A percentile compares a stretch with the other conserved stretches of the same genome.
phyloP scores from a whole-genome alignment of 2,329 filamentous ascomycete species.

The Colletotrichum caudatum region DNA sequence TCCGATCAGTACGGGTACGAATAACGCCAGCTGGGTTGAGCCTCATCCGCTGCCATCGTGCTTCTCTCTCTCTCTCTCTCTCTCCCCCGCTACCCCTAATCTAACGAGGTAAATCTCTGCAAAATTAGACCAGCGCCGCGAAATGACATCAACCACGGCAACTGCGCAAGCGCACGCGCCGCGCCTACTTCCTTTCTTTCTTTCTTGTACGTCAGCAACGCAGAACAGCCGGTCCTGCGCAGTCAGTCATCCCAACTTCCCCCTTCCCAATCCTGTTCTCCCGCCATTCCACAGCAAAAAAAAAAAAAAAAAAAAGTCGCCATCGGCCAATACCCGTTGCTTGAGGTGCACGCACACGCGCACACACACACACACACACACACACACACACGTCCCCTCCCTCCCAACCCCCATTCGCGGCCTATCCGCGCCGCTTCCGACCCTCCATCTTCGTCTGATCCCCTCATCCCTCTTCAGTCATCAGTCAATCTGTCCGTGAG shows the following conservation, averaged over 20 bases:
- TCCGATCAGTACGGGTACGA: background rate
- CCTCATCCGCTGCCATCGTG: background rate
- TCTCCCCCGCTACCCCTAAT: background rate
- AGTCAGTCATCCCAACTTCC: background rate
- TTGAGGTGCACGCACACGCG: too few species aligned
- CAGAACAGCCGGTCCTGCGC: background rate
- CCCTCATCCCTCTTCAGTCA: background rate
- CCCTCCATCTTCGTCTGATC: background rate
- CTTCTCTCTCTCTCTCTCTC: background rate
- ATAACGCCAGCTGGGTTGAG: background rate
- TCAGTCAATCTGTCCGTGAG: background rate
- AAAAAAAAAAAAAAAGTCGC: background rate
- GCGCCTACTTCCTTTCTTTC: background rate
- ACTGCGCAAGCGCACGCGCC: background rate
- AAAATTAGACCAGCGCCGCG: constrained; percentile 1
- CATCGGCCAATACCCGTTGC: constrained; percentile 1
- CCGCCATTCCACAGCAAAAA: background rate
- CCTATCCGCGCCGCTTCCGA: constrained; percentile 13
- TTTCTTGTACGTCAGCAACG: background rate
- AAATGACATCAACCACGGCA: constrained; percentile 10
- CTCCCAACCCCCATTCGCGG: background rate
- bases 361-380: too few species aligned
- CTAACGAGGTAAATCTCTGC: constrained; percentile 5
- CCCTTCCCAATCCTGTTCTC: too few species aligned
- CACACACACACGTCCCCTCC: too few species aligned